A percentile compares a stretch with the other conserved stretches of the same genome.
phyloP scores from a whole-genome alignment of 2,329 filamentous ascomycete genomes.

The Fusarium incarnatum region DNA sequence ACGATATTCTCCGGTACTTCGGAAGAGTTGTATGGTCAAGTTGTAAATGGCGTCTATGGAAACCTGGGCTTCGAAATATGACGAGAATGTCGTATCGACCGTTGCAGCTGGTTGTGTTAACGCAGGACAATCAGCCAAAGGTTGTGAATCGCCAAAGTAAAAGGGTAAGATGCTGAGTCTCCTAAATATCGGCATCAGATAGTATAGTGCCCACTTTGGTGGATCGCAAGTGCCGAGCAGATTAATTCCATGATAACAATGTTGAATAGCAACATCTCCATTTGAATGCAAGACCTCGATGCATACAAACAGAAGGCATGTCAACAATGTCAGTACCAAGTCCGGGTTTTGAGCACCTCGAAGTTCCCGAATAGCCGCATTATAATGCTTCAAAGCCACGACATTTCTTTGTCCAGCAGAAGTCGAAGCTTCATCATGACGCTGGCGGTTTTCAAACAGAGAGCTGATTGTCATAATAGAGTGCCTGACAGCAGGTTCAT shows the following conservation, averaged over 20 bases:
- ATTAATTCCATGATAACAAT: slow-evolving; percentile 20
- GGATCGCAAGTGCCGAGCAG: background rate
- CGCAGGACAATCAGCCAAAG: background rate
- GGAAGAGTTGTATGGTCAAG: slow-evolving; percentile 17
- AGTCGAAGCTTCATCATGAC: background rate
- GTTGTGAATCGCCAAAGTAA: slow-evolving; percentile 25
- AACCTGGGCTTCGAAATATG: background rate
- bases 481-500: slow-evolving; percentile 27
- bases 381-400: slow-evolving; percentile 21
- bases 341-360: background rate
- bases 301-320: slow-evolving; percentile 21
- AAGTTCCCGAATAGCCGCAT: slow-evolving; percentile 13
- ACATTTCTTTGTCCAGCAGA: background rate
- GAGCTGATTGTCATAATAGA: slow-evolving; percentile 26
- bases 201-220: slow-evolving; percentile 8
- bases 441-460: slow-evolving; percentile 5
- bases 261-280: slow-evolving; percentile 12
- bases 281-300: slow-evolving; percentile 24
- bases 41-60: slow-evolving; percentile 13
- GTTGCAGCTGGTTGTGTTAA: background rate
- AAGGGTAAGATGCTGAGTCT: slow-evolving; percentile 19
- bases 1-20: slow-evolving; percentile 8
- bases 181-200: slow-evolving; percentile 8
- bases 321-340: slow-evolving; percentile 7
- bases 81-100: background rate